Conservation (phyloP, 768 basidiomycete genomes). For the Cyathus striatus region DNA sequence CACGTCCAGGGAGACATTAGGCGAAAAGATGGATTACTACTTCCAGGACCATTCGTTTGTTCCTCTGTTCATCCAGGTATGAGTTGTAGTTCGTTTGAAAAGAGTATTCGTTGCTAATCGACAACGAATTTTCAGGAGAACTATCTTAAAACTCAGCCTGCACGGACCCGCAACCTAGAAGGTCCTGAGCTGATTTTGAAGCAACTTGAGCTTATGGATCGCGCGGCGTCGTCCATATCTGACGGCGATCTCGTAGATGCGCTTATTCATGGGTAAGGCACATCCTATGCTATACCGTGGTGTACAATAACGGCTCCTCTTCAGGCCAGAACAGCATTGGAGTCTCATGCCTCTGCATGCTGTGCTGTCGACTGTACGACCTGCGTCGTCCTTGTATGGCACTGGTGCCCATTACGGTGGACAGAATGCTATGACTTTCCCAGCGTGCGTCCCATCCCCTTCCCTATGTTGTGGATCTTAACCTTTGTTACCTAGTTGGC, state of each 20-base stretch:
- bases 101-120: background rate
- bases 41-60: slow-evolving; percentile 95
- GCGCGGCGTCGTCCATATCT: slow-evolving; percentile 88
- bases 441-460: slow-evolving; percentile 59
- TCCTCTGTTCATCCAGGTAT: slow-evolving; percentile 90
- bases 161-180: slow-evolving; percentile 46
- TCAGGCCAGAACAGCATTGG: slow-evolving; percentile 93
- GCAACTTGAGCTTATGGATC: slow-evolving; percentile 75
- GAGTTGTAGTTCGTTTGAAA: background rate
- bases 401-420: slow-evolving; percentile 60
- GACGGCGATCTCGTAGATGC: slow-evolving; percentile 93
- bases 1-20: slow-evolving; percentile 75
- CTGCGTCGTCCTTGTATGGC: slow-evolving; percentile 83
- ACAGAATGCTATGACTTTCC: slow-evolving; percentile 69
- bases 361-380: slow-evolving; percentile 82
- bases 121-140: slow-evolving; percentile 62
- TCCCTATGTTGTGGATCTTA: slow-evolving; percentile 1
- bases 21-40: slow-evolving; percentile 93
- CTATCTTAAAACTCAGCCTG: slow-evolving; percentile 82
- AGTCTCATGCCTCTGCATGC: slow-evolving; percentile 91
- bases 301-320: slow-evolving; percentile 2
- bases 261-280: slow-evolving; percentile 82
- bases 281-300: background rate
- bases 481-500: slow-evolving; percentile 59
- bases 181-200: slow-evolving; percentile 67